These are phyloP conservation scores for Saccharomyces jurei DNA, from an alignment of 805 yeast genomes.

Conservation along the genomic window DNA sequence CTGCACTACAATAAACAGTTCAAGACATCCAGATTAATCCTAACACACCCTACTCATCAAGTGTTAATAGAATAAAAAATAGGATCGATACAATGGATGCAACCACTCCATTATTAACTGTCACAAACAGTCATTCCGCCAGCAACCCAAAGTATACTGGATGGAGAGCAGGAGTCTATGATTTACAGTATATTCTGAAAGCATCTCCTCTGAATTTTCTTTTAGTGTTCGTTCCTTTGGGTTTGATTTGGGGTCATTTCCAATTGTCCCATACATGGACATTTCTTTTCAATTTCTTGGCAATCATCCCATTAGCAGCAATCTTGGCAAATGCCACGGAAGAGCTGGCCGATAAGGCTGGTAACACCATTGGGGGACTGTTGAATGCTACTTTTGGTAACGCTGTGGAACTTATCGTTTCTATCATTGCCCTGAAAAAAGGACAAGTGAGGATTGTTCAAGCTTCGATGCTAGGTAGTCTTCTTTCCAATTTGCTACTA, in stretches of 20 bases:
- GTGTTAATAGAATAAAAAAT: neutral
- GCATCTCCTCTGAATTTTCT: slow-evolving; percentile 72
- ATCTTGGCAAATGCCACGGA: slow-evolving; percentile 89
- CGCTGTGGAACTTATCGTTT: slow-evolving; percentile 93
- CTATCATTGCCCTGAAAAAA: slow-evolving; percentile 76
- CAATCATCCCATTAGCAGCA: slow-evolving; percentile 88
- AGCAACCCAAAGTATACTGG: neutral
- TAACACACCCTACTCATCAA: neutral
- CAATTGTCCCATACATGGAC: slow-evolving; percentile 46
- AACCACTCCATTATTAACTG: slow-evolving; percentile 14
- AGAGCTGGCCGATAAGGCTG: slow-evolving; percentile 78
- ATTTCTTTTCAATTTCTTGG: slow-evolving; percentile 74
- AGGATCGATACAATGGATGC: slow-evolving; percentile 10
- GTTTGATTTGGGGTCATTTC: slow-evolving; percentile 61
- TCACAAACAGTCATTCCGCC: slow-evolving; percentile 1
- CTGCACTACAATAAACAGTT: neutral
- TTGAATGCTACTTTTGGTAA: slow-evolving; percentile 96
- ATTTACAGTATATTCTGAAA: slow-evolving; percentile 28
- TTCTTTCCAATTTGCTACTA: slow-evolving; percentile 75
- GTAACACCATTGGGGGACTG: slow-evolving; percentile 88
- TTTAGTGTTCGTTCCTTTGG: slow-evolving; percentile 81
- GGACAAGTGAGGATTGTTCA: slow-evolving; percentile 92
- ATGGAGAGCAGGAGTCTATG: slow-evolving; percentile 17
- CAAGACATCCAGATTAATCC: neutral
- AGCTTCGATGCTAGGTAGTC: slow-evolving; percentile 94